Conservation (phyloP, 495 filamentous ascomycete species). For the Penicillium macrosclerotiorum region DNA sequence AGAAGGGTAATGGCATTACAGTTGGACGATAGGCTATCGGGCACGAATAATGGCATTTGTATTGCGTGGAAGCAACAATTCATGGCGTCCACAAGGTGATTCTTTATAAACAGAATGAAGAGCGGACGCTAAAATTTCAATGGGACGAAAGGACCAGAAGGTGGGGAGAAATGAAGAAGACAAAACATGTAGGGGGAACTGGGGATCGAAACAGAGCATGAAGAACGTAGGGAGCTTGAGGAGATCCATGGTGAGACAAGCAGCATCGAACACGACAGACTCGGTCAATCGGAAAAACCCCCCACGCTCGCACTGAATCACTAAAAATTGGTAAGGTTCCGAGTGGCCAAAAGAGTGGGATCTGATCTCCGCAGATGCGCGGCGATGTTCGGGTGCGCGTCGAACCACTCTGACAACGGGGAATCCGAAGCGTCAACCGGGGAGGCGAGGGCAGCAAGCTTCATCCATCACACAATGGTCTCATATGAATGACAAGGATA, state of each 20-base stretch:
- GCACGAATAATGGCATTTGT: constrained; percentile 6
- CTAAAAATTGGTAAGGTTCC: not conserved
- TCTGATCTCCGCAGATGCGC: too few relatives aligned
- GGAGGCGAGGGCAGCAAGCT: too few relatives aligned
- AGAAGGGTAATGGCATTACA: not conserved
- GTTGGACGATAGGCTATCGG: not conserved
- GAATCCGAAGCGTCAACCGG: too few relatives aligned
- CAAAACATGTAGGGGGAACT: not conserved
- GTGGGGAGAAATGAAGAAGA: too few relatives aligned
- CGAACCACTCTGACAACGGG: too few relatives aligned
- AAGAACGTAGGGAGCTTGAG: too few relatives aligned
- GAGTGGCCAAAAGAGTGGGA: constrained; percentile 2
- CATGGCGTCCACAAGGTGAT: constrained; percentile 6
- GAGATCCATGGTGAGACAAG: too few relatives aligned
- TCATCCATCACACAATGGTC: too few relatives aligned
- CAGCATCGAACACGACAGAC: too few relatives aligned
- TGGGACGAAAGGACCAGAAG: constrained; percentile 3
- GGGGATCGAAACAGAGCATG: not conserved
- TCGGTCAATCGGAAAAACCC: too few relatives aligned
- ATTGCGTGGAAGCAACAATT: constrained; percentile 13
- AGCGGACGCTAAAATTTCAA: constrained; percentile 25
- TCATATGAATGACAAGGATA: too few relatives aligned
- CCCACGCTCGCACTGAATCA: not conserved
- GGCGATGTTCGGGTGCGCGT: too few relatives aligned
- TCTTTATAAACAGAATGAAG: constrained; percentile 25